Evolutionary conservation across 2,329 filamentous ascomycete species (phyloP).

Genomic region (Juglanconis oblonga): DNA sequence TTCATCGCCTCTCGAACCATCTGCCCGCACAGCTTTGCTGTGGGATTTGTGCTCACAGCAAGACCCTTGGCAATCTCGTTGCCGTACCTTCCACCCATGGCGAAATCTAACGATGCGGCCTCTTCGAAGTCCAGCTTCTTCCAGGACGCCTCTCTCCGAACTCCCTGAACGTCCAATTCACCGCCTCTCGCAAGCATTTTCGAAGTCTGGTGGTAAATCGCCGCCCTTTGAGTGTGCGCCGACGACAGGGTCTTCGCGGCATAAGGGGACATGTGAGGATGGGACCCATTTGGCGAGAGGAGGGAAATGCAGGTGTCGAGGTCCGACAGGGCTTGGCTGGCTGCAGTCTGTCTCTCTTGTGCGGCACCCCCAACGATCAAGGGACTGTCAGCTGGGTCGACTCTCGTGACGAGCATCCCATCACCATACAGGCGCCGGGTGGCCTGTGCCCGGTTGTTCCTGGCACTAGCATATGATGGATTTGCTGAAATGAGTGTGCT

Average conservation of each 20-base stretch:
- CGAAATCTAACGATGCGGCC: conserved; percentile 60
- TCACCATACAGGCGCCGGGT: conserved; percentile 62
- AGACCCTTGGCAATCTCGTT: conserved; percentile 63
- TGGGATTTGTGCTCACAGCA: conserved; percentile 64
- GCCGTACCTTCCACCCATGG: conserved; percentile 62
- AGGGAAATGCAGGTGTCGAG: conserved; percentile 57
- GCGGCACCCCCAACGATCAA: conserved; percentile 36
- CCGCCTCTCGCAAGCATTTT: conserved; percentile 41
- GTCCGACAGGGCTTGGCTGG: conserved; percentile 45
- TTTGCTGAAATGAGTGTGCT: conserved; percentile 53
- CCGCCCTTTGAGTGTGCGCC: conserved; percentile 69
- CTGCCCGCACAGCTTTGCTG: conserved; percentile 66
- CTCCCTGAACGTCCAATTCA: conserved; percentile 34
- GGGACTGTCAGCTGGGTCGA: conserved; percentile 35
- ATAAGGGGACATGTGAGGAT: conserved; percentile 57
- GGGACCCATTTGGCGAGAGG: conserved; percentile 50
- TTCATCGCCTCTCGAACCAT: conserved; percentile 69
- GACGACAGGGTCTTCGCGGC: conserved; percentile 65
- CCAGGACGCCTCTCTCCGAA: conserved; percentile 48
- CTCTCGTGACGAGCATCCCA: conserved; percentile 46
- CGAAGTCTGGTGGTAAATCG: conserved; percentile 58
- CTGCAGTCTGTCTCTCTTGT: conserved; percentile 37
- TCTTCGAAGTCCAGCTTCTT: conserved; percentile 56
- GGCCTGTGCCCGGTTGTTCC: conserved; percentile 73
- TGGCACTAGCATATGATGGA: conserved; percentile 68